A percentile compares a stretch with the other conserved stretches of the same genome.
phyloP scores from a whole-genome alignment of 208 protist genomes.

The Phytomonas sp. region DNA sequence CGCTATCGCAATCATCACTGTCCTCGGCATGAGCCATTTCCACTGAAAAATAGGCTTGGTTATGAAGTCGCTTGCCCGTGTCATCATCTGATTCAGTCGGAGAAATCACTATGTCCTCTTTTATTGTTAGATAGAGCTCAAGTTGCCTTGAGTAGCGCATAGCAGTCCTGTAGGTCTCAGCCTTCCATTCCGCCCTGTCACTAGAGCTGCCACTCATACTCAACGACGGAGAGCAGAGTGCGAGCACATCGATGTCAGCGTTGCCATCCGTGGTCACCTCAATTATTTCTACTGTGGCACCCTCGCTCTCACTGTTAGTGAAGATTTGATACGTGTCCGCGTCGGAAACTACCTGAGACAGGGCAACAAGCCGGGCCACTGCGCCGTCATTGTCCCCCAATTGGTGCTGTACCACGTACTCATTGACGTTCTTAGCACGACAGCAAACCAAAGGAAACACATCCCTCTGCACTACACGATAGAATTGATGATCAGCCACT shows the following conservation, averaged over 20 bases:
- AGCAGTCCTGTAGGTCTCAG: background rate
- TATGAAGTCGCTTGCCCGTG: background rate
- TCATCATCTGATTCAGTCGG: background rate
- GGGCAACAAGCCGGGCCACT: background rate
- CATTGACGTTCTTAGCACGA: conserved; percentile 18
- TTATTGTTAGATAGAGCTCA: background rate
- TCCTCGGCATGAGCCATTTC: background rate
- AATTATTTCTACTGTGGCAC: background rate
- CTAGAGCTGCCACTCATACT: background rate
- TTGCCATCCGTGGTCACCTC: background rate
- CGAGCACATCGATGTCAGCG: background rate
- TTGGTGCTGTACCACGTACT: background rate
- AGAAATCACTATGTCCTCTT: background rate
- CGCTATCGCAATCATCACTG: background rate
- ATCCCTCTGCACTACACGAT: conserved; percentile 13
- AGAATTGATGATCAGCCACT: background rate
- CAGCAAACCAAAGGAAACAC: conserved; percentile 22
- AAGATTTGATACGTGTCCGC: background rate
- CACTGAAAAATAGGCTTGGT: background rate
- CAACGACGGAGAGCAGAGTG: background rate
- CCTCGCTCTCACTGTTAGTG: background rate
- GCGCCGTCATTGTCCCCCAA: background rate
- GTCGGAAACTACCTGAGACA: background rate
- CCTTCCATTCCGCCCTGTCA: background rate
- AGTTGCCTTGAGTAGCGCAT: background rate